phyloP scores from a whole-genome alignment of 164 flowering plant species.

The Sextonia rubra region DNA sequence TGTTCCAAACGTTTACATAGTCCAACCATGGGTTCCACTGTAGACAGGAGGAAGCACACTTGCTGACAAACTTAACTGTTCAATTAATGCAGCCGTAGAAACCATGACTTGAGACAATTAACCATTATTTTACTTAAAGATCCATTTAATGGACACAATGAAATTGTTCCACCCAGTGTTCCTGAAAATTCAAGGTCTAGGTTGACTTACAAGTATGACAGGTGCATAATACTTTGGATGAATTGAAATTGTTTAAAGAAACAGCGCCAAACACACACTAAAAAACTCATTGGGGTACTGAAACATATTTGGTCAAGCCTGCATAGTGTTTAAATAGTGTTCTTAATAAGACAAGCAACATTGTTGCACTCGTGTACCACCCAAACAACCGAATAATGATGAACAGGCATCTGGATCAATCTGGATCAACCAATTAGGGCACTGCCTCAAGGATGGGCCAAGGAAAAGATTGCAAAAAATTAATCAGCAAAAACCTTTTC shows the following conservation, averaged over 20 bases:
- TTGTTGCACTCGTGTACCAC: background rate
- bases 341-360: background rate
- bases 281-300: background rate
- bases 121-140: background rate
- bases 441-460: background rate
- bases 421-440: background rate
- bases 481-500: background rate
- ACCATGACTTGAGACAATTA: no score
- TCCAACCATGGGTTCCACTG: background rate
- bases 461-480: background rate
- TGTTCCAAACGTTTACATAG: background rate
- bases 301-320: background rate
- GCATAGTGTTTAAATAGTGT: background rate
- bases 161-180: background rate
- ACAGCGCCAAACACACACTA: background rate
- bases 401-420: background rate
- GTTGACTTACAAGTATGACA: no score
- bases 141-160: background rate
- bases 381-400: background rate
- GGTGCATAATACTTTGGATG: no score
- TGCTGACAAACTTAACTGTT: background rate
- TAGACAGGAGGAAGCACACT: background rate
- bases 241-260: background rate
- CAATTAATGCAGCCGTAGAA: no score
- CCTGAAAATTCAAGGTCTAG: background rate